phyloP scores from a whole-genome alignment of 352 stramenopile species.

The Thalassiosira livingstoniorum region DNA sequence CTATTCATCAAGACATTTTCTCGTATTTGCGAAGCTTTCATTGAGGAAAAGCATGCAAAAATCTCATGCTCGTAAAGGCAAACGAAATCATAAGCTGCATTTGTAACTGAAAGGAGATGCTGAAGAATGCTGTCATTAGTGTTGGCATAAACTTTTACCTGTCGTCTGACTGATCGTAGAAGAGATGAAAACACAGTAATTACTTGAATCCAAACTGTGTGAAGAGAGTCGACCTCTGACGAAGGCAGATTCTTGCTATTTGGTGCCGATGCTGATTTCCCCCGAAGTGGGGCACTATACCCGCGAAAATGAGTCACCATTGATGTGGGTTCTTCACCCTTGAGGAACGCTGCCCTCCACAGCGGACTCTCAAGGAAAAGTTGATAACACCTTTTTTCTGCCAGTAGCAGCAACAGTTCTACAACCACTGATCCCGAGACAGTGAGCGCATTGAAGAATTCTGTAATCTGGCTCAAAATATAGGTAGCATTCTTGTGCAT shows the following conservation, averaged over 20 bases:
- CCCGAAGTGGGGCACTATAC: slow-evolving; percentile 26
- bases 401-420: slow-evolving; percentile 48
- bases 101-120: slow-evolving; percentile 46
- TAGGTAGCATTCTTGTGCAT: slow-evolving; percentile 56
- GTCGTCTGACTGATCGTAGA: slow-evolving; percentile 36
- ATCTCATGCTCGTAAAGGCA: slow-evolving; percentile 52
- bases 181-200: slow-evolving; percentile 53
- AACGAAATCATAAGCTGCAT: slow-evolving; percentile 68
- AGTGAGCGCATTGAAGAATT: slow-evolving; percentile 39
- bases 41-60: slow-evolving; percentile 58
- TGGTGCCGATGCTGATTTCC: slow-evolving; percentile 3
- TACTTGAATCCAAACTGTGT: slow-evolving; percentile 50
- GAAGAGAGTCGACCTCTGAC: slow-evolving; percentile 44
- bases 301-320: slow-evolving; percentile 37
- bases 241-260: slow-evolving; percentile 26
- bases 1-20: slow-evolving; percentile 12
- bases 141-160: slow-evolving; percentile 34
- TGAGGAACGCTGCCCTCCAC: slow-evolving; percentile 21
- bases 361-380: slow-evolving; percentile 53
- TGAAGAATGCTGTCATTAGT: slow-evolving; percentile 45
- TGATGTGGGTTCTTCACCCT: slow-evolving; percentile 7
- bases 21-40: slow-evolving; percentile 29
- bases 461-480: slow-evolving; percentile 41
- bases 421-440: slow-evolving; percentile 46
- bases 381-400: slow-evolving; percentile 38